phyloP scores from a whole-genome alignment of 2,329 filamentous ascomycete species.

The Hortaea werneckii region DNA sequence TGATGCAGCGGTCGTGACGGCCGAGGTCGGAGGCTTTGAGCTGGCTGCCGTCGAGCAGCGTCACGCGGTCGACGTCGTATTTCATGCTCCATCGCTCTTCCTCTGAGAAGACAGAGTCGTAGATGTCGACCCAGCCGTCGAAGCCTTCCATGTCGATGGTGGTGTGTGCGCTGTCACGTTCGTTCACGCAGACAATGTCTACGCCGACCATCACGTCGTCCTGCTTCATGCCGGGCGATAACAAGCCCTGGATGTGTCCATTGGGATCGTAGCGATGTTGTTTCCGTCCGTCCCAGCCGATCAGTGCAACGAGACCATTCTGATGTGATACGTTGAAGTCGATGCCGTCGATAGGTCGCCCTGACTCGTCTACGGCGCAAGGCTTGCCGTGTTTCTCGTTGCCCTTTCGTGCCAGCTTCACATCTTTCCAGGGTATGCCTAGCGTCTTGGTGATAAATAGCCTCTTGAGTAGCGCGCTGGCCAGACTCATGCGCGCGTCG shows the following conservation, averaged over 20 bases:
- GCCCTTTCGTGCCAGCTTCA: constrained; percentile 46
- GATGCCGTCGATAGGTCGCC: constrained; percentile 29
- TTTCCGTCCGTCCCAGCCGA: constrained; percentile 38
- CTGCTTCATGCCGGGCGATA: constrained; percentile 12
- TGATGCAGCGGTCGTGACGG: constrained; percentile 33
- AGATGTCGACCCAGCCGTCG: constrained; percentile 58
- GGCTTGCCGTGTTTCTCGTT: constrained; percentile 42
- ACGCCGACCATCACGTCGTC: constrained; percentile 50
- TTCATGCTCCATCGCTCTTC: constrained; percentile 56
- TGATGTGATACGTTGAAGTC: constrained; percentile 76
- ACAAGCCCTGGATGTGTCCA: constrained; percentile 19
- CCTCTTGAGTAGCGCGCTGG: constrained; percentile 64
- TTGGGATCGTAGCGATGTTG: constrained; percentile 16
- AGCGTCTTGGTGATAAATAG: constrained; percentile 52
- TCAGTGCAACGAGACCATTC: constrained; percentile 60
- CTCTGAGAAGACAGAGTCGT: constrained; percentile 57
- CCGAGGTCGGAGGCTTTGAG: constrained; percentile 32
- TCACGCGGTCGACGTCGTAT: constrained; percentile 36
- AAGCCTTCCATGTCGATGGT: constrained; percentile 54
- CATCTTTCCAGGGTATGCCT: constrained; percentile 50
- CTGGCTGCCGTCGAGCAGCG: constrained; percentile 34
- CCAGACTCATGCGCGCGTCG: constrained; percentile 66
- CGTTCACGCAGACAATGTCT: constrained; percentile 65
- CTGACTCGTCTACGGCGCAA: constrained; percentile 36
- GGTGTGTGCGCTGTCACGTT: constrained; percentile 53